These are phyloP conservation scores for Scalesia atractyloides DNA, from an alignment of 129 eudicot genomes.

Conservation along the genomic window DNA sequence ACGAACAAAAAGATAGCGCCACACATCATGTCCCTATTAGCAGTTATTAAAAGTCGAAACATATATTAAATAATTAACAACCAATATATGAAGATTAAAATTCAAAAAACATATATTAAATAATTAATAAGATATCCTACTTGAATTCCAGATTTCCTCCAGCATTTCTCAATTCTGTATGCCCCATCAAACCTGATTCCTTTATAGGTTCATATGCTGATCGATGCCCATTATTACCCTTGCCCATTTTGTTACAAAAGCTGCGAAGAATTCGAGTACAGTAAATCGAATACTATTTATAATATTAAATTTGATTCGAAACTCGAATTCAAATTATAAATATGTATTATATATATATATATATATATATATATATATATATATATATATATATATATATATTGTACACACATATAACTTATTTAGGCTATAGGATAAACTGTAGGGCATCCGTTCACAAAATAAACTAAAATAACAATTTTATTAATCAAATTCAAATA, in stretches of 20 bases:
- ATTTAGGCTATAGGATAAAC: too few species aligned
- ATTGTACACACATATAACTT: too few species aligned
- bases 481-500: too few species aligned
- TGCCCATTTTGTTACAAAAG: conserved; percentile 22
- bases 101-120: not conserved
- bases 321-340: too few species aligned
- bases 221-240: conserved; percentile 79
- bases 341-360: too few species aligned
- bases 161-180: conserved; percentile 74
- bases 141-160: conserved; percentile 63
- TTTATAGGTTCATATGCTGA: conserved; percentile 77
- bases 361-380: too few species aligned
- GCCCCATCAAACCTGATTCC: conserved; percentile 76
- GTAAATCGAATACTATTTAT: too few species aligned
- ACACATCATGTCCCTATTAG: conserved; percentile 55
- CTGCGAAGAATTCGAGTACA: not conserved
- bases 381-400: too few species aligned
- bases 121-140: conserved; percentile 25
- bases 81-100: too few species aligned
- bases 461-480: too few species aligned
- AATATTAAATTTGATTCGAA: too few species aligned
- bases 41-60: not conserved
- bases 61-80: not conserved
- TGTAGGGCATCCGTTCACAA: too few species aligned
- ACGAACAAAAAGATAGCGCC: conserved; percentile 73